Percentiles rank a stretch among this genome's conserved stretches.
phyloP scores from a whole-genome alignment of 257 asterid species.

The Gentiana dahurica region DNA sequence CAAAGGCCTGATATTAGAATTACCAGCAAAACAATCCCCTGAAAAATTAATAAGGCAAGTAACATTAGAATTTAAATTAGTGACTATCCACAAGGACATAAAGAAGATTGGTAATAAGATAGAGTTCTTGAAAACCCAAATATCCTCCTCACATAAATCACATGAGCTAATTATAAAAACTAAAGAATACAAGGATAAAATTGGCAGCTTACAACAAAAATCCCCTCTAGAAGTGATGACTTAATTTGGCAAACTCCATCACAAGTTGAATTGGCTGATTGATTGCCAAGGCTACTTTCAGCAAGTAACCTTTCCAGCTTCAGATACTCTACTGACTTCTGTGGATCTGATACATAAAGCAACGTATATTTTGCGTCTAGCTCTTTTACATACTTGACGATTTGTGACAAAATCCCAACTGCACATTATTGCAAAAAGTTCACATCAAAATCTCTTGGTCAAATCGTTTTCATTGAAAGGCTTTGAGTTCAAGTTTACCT shows the following conservation, averaged over 20 bases:
- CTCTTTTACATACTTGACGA: constrained; percentile 52
- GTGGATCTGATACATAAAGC: constrained; percentile 78
- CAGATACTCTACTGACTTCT: constrained; percentile 30
- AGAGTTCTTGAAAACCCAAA: no score
- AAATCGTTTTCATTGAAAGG: constrained; percentile 8
- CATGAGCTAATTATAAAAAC: no score
- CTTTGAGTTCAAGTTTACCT: constrained; percentile 25
- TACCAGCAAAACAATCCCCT: constrained; percentile 83
- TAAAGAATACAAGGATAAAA: not conserved
- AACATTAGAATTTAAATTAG: not conserved
- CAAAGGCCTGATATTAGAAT: constrained; percentile 93
- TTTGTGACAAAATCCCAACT: constrained; percentile 66
- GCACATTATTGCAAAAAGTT: constrained; percentile 24
- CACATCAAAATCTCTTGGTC: constrained; percentile 8
- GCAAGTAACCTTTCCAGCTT: constrained; percentile 77
- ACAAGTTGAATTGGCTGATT: constrained; percentile 44
- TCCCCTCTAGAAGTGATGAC: constrained; percentile 84
- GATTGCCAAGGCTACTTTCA: constrained; percentile 52
- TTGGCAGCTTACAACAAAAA: constrained; percentile 62
- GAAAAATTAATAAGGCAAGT: constrained; percentile 19
- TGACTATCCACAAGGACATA: not conserved
- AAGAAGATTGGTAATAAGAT: not conserved
- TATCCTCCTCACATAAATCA: no score
- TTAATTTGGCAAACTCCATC: constrained; percentile 91
- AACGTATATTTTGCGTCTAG: constrained; percentile 60